A percentile compares a stretch with the other conserved stretches of the same genome.
phyloP scores from a whole-genome alignment of 164 flowering plant genomes.

The Tetrastigma voinierianum region DNA sequence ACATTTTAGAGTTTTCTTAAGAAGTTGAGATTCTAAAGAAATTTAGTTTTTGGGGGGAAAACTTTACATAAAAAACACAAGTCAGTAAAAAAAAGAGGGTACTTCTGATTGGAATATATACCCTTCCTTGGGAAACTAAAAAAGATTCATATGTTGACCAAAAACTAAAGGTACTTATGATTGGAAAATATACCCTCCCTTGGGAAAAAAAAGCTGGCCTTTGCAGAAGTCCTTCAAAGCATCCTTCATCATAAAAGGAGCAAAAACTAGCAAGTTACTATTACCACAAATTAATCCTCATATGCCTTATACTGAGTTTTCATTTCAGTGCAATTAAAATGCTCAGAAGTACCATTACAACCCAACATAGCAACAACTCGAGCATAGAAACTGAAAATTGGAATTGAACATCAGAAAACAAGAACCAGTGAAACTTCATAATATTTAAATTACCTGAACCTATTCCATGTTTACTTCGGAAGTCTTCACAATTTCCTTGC shows the following conservation, averaged over 20 bases:
- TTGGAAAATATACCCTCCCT: neutral
- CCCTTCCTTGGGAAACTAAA: too few relatives aligned
- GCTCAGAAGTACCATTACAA: neutral
- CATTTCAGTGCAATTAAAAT: neutral
- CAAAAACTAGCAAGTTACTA: too few relatives aligned
- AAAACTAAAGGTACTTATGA: too few relatives aligned
- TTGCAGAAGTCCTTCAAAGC: neutral
- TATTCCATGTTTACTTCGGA: constrained; percentile 44
- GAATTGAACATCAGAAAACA: neutral
- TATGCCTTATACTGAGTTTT: too few relatives aligned
- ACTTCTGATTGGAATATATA: too few relatives aligned
- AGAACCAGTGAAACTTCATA: neutral
- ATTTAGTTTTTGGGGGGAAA: too few relatives aligned
- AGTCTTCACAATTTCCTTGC: constrained; percentile 49
- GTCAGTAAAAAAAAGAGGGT: too few relatives aligned
- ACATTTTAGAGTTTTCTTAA: neutral
- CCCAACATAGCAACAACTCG: neutral
- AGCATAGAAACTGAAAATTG: neutral
- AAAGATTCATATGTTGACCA: too few relatives aligned
- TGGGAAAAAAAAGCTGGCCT: neutral
- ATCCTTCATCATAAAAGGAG: too few relatives aligned
- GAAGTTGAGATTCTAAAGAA: too few relatives aligned
- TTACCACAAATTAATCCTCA: too few relatives aligned
- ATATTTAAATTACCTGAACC: constrained; percentile 50
- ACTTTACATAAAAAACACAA: too few relatives aligned